Evolutionary conservation across 495 filamentous ascomycete genomes (phyloP), one percentile per base, ranked within the genome.

Genomic region (Geopyxis carbonaria): DNA sequence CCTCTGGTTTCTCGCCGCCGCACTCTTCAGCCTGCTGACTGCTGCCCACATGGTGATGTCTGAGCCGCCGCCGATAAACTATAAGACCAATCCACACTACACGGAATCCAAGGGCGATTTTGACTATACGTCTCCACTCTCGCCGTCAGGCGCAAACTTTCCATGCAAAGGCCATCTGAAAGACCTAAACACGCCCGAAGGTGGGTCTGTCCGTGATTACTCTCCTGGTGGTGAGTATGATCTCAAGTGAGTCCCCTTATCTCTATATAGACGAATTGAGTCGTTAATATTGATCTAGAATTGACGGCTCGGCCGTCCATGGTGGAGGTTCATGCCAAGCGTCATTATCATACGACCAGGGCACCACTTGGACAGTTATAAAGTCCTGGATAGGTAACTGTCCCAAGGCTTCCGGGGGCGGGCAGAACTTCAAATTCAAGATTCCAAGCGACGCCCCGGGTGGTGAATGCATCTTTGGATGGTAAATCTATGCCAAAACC

Each of bases 311-410:
- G 15, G 70, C 75, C 2, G 62, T 62, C 16, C 75, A 80, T 49
- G 62, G 60, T 32, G 75, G 75, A 14, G 76, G 75, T 0, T 76
- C 73, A 4, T 80, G 75, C 53, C 75, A 80, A 45, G 58, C 76
- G 28, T 57, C 64, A 16, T 52, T 80, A 31, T 75, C 74, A 15
- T 70, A 67, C 37, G 74, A 78, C 48, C 57, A 61, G 40, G 62
- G 68, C 16, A 59, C 61, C 46, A 62, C 61, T 8, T 77, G 67
- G 58, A 64, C 67, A 34, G 74, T 78, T 44, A 72, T 80, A 40
- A 63, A 78, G 52, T 70, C 65, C 6, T 69, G 74, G 30, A 59
- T 71, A 4, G 75, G 75, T 21, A 68, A 66, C 22, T 79, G 76
- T 48, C 57, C 45, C 7, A 29, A 59, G 28, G 45, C 51, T 6